phyloP scores from a whole-genome alignment of 2,329 filamentous ascomycete species.

The Hypoxylon sp. region DNA sequence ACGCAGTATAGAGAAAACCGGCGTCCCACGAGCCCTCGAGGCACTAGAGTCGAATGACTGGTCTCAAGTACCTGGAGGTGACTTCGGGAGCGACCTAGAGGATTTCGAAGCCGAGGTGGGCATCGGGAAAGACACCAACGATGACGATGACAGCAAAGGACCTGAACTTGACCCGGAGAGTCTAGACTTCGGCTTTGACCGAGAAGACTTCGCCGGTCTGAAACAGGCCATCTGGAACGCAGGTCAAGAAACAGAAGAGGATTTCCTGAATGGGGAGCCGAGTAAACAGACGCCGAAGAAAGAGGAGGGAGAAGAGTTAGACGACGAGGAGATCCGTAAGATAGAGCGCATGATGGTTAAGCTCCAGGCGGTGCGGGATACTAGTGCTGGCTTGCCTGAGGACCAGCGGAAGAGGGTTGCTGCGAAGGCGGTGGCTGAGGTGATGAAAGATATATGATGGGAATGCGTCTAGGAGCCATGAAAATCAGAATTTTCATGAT shows the following conservation, averaged over 20 bases:
- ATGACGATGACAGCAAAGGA: slow-evolving; percentile 48
- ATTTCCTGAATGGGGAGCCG: slow-evolving; percentile 38
- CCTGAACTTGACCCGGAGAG: slow-evolving; percentile 58
- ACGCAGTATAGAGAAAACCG: slow-evolving; percentile 64
- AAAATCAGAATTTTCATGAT: neutral
- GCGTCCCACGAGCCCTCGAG: slow-evolving; percentile 69
- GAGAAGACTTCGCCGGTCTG: slow-evolving; percentile 64
- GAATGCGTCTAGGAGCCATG: neutral
- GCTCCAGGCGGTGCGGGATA: slow-evolving; percentile 70
- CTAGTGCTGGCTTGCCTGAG: slow-evolving; percentile 69
- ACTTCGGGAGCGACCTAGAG: slow-evolving; percentile 51
- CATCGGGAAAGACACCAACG: slow-evolving; percentile 42
- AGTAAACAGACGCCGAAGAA: slow-evolving; percentile 36
- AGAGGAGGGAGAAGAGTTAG: slow-evolving; percentile 52
- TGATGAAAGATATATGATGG: slow-evolving; percentile 69
- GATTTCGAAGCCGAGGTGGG: slow-evolving; percentile 51
- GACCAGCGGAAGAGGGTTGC: slow-evolving; percentile 71
- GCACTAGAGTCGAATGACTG: slow-evolving; percentile 76
- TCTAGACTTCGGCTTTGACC: slow-evolving; percentile 65
- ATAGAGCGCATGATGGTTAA: slow-evolving; percentile 73
- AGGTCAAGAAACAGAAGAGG: slow-evolving; percentile 45
- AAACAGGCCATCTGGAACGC: slow-evolving; percentile 64
- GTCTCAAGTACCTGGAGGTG: slow-evolving; percentile 55
- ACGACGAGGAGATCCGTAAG: slow-evolving; percentile 66
- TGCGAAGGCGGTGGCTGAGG: slow-evolving; percentile 70